Evolutionary conservation across 352 stramenopile species (phyloP).

Genomic region (Peronospora destructor): DNA sequence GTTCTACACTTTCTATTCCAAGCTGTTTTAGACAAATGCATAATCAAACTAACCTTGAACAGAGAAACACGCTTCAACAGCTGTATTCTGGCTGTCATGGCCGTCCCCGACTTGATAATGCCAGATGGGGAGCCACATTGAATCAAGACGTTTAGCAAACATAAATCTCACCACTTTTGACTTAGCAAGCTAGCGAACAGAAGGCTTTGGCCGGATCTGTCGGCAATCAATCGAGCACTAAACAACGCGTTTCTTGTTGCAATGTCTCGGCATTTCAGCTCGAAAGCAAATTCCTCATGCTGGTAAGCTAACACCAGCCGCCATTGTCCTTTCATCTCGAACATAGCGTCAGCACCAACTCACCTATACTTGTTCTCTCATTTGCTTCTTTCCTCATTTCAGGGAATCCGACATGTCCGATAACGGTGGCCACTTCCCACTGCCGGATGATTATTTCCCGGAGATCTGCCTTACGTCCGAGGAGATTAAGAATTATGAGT

Average conservation of each 20-base stretch:
- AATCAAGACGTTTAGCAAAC: constrained; percentile 10
- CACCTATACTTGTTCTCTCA: background rate
- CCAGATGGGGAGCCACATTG: constrained; percentile 13
- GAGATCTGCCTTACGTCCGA: constrained; percentile 25
- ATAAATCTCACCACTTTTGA: constrained; percentile 17
- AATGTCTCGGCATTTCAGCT: constrained; percentile 12
- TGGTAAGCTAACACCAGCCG: constrained; percentile 12
- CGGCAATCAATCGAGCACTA: background rate
- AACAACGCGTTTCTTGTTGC: constrained; percentile 4
- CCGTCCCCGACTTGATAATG: constrained; percentile 15
- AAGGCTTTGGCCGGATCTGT: background rate
- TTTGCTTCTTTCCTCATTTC: constrained; percentile 1
- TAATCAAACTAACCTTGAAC: constrained; percentile 10
- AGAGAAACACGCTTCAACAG: constrained; percentile 18
- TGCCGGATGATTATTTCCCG: constrained; percentile 39
- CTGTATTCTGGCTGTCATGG: constrained; percentile 14
- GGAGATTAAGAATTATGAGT: constrained; percentile 30
- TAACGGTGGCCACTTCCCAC: constrained; percentile 31
- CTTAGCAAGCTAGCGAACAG: constrained; percentile 17
- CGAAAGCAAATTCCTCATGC: constrained; percentile 17
- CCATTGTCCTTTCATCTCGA: constrained; percentile 1
- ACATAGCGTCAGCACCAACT: constrained; percentile 3
- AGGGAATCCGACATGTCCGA: constrained; percentile 17
- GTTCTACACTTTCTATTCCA: too few relatives aligned
- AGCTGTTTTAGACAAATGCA: too few relatives aligned